phyloP scores from a whole-genome alignment of 345 rosid genomes.

The Erysimum cheiranthoides region DNA sequence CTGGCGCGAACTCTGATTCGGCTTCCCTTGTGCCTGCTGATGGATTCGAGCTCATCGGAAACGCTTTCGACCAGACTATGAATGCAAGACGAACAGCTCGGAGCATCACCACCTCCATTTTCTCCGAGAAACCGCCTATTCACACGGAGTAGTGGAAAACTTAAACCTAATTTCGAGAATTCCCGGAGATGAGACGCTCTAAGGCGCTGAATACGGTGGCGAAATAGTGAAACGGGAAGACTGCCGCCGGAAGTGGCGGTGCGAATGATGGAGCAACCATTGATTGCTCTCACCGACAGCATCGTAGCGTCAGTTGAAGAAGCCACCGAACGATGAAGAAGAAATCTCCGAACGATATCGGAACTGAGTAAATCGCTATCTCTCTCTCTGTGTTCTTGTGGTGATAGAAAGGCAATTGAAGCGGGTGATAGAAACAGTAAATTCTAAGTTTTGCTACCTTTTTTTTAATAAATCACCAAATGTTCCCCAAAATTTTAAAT shows the following conservation, averaged over 20 bases:
- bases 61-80: slow-evolving; percentile 71
- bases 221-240: slow-evolving; percentile 53
- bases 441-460: slow-evolving; percentile 4
- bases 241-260: slow-evolving; percentile 47
- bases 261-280: slow-evolving; percentile 55
- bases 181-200: slow-evolving; percentile 46
- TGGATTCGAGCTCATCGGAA: slow-evolving; percentile 63
- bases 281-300: slow-evolving; percentile 68
- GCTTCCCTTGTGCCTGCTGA: slow-evolving; percentile 50
- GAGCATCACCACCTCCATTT: slow-evolving; percentile 16
- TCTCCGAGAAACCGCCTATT: slow-evolving; percentile 39
- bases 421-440: slow-evolving; percentile 30
- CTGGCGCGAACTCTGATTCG: slow-evolving; percentile 59
- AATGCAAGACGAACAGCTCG: slow-evolving; percentile 51
- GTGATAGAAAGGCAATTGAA: slow-evolving; percentile 34
- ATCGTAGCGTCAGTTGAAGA: slow-evolving; percentile 37
- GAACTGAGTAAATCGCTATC: slow-evolving; percentile 19
- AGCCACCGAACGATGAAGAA: slow-evolving; percentile 31
- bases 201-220: slow-evolving; percentile 51
- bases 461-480: neutral
- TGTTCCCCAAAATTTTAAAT: neutral
- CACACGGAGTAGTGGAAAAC: slow-evolving; percentile 32
- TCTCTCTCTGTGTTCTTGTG: slow-evolving; percentile 31
- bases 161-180: slow-evolving; percentile 45
- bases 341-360: slow-evolving; percentile 30